Percentiles rank a stretch among this genome's conserved stretches.
These are phyloP conservation scores for Tulasnella sp. DNA, from an alignment of 768 basidiomycete species.

Conservation along the genomic window DNA sequence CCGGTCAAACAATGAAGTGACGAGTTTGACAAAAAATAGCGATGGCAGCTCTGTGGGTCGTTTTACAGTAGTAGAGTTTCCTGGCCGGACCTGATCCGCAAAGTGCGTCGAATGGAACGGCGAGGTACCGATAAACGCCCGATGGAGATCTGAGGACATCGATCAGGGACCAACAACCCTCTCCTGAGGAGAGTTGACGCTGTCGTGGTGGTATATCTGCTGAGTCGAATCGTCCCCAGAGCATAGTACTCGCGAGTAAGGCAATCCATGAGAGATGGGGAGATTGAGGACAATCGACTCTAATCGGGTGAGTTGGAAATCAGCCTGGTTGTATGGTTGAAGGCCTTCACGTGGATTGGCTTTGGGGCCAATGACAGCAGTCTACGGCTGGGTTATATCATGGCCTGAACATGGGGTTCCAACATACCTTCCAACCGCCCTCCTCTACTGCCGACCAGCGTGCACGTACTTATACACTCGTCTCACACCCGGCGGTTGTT, in stretches of 20 bases:
- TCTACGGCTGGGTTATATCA: conserved; percentile 20
- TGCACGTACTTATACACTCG: neutral
- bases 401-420: neutral
- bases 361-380: conserved; percentile 1
- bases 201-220: neutral
- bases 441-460: neutral
- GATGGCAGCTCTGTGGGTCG: too few species aligned
- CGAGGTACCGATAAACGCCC: too few species aligned
- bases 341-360: neutral
- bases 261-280: neutral
- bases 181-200: neutral
- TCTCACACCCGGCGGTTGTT: neutral
- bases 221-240: neutral
- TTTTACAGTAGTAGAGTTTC: too few species aligned
- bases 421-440: neutral
- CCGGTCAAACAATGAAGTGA: too few species aligned
- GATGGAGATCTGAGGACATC: too few species aligned
- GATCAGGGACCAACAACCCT: too few species aligned
- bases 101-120: too few species aligned
- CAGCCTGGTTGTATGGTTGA: conserved; percentile 2
- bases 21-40: too few species aligned
- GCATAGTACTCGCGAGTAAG: too few species aligned
- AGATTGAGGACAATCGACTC: neutral
- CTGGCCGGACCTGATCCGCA: too few species aligned
- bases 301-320: neutral